phyloP scores from a whole-genome alignment of 305 asterid species.

The Fraxinus baroniana region DNA sequence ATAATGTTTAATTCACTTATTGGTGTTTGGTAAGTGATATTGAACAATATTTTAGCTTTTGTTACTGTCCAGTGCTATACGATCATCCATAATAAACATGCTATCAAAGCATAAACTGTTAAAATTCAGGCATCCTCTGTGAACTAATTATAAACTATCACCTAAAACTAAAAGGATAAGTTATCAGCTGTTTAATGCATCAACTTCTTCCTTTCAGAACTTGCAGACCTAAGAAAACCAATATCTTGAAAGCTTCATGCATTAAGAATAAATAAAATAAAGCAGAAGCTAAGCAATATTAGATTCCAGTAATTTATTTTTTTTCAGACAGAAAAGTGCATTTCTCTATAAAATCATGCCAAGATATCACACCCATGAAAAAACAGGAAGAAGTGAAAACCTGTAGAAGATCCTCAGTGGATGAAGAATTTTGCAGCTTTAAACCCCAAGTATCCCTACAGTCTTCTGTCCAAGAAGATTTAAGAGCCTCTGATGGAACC shows the following conservation, averaged over 20 bases:
- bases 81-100: not conserved
- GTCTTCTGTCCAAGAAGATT: slow-evolving; percentile 80
- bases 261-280: not conserved
- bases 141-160: not conserved
- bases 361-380: not conserved
- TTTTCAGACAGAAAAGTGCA: not conserved
- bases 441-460: slow-evolving; percentile 68
- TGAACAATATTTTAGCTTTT: not conserved
- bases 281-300: not conserved
- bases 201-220: not conserved
- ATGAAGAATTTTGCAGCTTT: slow-evolving; percentile 59
- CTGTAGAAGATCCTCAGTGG: slow-evolving; percentile 71
- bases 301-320: not conserved
- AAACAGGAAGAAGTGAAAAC: slow-evolving; percentile 28
- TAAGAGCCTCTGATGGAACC: slow-evolving; percentile 75
- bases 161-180: not conserved
- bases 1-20: not conserved
- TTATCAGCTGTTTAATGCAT: not conserved
- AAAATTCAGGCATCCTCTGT: not conserved
- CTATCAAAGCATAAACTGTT: not conserved
- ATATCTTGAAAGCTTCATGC: not conserved
- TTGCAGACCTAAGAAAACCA: not conserved
- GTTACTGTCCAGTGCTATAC: not conserved
- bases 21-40: not conserved
- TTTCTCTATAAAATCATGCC: slow-evolving; percentile 9